Conservation (phyloP, 2,329 filamentous ascomycete genomes). For the Epichloe typhina region DNA sequence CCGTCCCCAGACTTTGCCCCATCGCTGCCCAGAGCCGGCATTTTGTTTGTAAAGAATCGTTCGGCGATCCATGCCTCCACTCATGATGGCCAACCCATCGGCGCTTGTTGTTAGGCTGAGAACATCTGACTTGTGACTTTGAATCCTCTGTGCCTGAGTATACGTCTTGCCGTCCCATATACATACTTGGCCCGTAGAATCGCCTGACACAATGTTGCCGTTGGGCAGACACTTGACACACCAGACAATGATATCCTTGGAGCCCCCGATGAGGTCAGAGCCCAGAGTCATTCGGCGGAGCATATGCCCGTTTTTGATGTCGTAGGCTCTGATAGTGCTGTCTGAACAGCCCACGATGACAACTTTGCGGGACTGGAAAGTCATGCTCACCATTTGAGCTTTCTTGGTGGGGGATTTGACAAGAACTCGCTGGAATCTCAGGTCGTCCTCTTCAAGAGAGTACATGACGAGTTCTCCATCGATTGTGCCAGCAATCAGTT, state of each 20-base stretch:
- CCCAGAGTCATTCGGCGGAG: conserved; percentile 78
- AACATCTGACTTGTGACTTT: conserved; percentile 80
- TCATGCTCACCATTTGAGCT: conserved; percentile 78
- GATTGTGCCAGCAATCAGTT: conserved; percentile 76
- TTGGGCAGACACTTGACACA: conserved; percentile 77
- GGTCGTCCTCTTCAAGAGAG: conserved; percentile 70
- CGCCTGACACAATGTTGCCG: conserved; percentile 85
- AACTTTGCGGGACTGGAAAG: conserved; percentile 72
- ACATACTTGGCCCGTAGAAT: conserved; percentile 84
- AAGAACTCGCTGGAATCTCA: conserved; percentile 67
- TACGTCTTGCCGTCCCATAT: conserved; percentile 93
- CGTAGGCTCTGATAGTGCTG: conserved; percentile 83
- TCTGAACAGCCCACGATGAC: conserved; percentile 92
- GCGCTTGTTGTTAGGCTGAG: conserved; percentile 72
- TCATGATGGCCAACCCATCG: conserved; percentile 72
- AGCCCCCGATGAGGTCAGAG: conserved; percentile 59
- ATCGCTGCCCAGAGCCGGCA: conserved; percentile 47
- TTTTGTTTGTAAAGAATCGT: conserved; percentile 70
- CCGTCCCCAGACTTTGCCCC: conserved; percentile 76
- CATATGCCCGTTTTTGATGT: conserved; percentile 64
- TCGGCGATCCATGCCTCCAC: conserved; percentile 80
- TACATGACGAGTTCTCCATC: conserved; percentile 83
- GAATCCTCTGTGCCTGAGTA: conserved; percentile 72
- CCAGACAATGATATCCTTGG: conserved; percentile 85
- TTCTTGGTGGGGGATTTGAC: conserved; percentile 70